Percentiles rank a stretch among this genome's conserved stretches.
Evolutionary conservation across 179 eudicot species (phyloP).

Genomic region (Silene noctiflora): DNA sequence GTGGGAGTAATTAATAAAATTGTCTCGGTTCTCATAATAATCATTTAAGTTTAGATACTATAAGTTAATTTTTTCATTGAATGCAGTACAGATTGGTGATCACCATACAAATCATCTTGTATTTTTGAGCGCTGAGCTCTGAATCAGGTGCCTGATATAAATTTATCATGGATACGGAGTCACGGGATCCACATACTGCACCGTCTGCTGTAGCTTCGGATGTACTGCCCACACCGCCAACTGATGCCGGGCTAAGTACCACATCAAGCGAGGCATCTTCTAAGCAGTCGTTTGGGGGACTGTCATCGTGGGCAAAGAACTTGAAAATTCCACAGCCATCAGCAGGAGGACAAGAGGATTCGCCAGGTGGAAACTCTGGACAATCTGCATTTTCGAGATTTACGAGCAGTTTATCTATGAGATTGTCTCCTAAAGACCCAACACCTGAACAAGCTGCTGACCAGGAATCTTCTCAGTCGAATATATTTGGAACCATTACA

Average conservation of each 20-base stretch:
- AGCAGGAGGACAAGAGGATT: conserved; percentile 49
- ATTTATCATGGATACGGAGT: conserved; percentile 43
- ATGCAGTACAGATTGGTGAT: conserved; percentile 16
- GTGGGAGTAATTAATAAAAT: not conserved
- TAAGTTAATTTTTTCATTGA: not conserved
- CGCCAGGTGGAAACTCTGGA: conserved; percentile 36
- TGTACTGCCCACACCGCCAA: conserved; percentile 35
- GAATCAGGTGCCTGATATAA: conserved; percentile 23
- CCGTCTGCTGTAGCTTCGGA: conserved; percentile 34
- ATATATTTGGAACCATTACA: conserved; percentile 67
- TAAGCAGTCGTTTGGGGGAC: conserved; percentile 50
- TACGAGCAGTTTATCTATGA: conserved; percentile 61
- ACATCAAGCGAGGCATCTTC: conserved; percentile 43
- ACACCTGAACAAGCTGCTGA: conserved; percentile 47
- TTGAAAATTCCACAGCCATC: conserved; percentile 61
- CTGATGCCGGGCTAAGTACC: conserved; percentile 32
- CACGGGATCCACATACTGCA: conserved; percentile 39
- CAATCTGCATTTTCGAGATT: conserved; percentile 74
- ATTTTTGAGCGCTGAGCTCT: conserved; percentile 24
- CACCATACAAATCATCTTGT: not conserved
- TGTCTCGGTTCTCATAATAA: too few species aligned
- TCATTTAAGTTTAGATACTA: not conserved
- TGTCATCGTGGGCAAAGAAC: conserved; percentile 81
- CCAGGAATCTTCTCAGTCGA: conserved; percentile 57
- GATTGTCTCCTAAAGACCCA: conserved; percentile 70